phyloP scores from a whole-genome alignment of 2,329 filamentous ascomycete genomes.

The Aspergillus bombycis region DNA sequence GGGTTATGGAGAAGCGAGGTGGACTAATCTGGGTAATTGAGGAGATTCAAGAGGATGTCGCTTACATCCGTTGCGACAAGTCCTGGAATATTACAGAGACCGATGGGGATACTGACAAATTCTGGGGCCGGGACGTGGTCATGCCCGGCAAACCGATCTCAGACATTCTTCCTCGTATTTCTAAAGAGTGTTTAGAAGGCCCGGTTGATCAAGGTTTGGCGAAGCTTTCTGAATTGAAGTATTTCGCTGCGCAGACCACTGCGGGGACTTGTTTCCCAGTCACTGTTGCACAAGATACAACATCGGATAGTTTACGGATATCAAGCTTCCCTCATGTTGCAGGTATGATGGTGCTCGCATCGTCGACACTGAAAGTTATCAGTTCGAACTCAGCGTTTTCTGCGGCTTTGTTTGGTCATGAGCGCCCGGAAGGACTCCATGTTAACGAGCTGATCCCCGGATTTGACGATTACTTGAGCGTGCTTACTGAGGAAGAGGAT shows the following conservation, averaged over 20 bases:
- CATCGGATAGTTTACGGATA: conserved; percentile 73
- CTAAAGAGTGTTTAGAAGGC: conserved; percentile 69
- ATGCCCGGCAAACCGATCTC: conserved; percentile 73
- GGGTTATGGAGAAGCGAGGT: conserved; percentile 96
- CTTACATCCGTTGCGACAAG: conserved; percentile 74
- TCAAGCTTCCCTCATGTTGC: conserved; percentile 97
- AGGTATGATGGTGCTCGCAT: conserved; percentile 90
- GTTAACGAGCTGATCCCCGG: conserved; percentile 82
- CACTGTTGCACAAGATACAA: conserved; percentile 73
- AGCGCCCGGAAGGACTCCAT: conserved; percentile 76
- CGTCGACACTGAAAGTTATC: conserved; percentile 74
- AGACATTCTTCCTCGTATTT: conserved; percentile 78
- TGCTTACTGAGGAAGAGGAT: conserved; percentile 84
- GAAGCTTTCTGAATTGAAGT: conserved; percentile 70
- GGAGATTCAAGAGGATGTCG: conserved; percentile 94
- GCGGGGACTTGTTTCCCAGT: conserved; percentile 81
- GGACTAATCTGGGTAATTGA: conserved; percentile 97
- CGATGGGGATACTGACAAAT: conserved; percentile 75
- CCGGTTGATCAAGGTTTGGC: conserved; percentile 75
- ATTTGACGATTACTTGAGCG: conserved; percentile 80
- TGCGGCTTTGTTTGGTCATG: conserved; percentile 85
- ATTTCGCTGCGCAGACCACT: conserved; percentile 82
- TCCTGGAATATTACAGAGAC: conserved; percentile 72
- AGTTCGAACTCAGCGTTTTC: conserved; percentile 96
- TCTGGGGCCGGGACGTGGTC: conserved; percentile 77